Conservation (phyloP, 1,139 yeast genomes). For the Geotrichum restrictum region DNA sequence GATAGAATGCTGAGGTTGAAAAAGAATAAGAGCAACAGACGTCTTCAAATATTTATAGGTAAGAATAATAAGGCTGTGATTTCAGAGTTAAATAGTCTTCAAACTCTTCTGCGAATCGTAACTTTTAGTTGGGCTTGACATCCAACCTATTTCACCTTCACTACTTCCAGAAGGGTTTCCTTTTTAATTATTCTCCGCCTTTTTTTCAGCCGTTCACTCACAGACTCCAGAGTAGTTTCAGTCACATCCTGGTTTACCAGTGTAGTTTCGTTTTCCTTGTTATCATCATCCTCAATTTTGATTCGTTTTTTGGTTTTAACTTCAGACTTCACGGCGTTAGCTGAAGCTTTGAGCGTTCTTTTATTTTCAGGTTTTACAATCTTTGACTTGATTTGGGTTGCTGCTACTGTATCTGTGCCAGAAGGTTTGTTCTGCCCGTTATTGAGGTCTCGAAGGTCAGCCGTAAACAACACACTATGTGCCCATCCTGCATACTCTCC, state of each 20-base stretch:
- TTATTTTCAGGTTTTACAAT: background rate
- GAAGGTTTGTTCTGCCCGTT: conserved; percentile 43
- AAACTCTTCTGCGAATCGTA: no score
- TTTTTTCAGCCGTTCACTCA: conserved; percentile 14
- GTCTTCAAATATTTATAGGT: background rate
- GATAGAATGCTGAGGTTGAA: background rate
- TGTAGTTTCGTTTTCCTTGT: background rate
- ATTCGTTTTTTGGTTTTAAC: background rate
- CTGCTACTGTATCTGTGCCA: background rate
- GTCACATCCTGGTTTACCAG: background rate
- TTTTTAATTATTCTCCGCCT: background rate
- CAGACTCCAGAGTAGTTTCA: conserved; percentile 7
- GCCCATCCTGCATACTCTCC: conserved; percentile 98
- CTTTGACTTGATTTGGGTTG: background rate
- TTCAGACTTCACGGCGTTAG: background rate
- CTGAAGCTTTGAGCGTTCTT: background rate
- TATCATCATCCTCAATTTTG: background rate
- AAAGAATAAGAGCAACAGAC: background rate
- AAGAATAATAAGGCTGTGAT: no score
- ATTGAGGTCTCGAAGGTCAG: conserved; percentile 64
- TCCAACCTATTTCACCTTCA: background rate
- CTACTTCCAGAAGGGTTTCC: background rate
- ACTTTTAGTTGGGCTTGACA: no score
- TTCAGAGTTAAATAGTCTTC: no score
- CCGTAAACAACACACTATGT: conserved; percentile 83